A percentile compares a stretch with the other conserved stretches of the same genome.
Evolutionary conservation across 768 basidiomycete genomes (phyloP).

Genomic region (Kwoniella dejecticola): DNA sequence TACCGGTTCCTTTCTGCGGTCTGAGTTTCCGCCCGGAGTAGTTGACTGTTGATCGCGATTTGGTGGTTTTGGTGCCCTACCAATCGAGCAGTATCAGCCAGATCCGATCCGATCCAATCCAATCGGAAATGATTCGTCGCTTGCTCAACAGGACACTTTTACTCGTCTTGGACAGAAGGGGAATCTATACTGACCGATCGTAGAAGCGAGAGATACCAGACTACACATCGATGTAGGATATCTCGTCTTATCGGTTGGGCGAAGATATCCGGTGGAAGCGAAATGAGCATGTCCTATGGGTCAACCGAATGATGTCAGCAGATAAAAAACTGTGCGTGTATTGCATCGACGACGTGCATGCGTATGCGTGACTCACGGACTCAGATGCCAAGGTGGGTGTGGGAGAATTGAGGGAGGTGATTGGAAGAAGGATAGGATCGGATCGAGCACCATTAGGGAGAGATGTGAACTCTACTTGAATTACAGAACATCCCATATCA

Average conservation of each 20-base stretch:
- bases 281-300: constrained; percentile 44
- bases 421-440: constrained; percentile 42
- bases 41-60: constrained; percentile 84
- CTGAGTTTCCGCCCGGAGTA: constrained; percentile 88
- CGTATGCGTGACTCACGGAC: constrained; percentile 32
- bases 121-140: no score
- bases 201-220: constrained; percentile 80
- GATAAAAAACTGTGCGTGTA: no score
- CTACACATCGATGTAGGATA: constrained; percentile 87
- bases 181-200: constrained; percentile 61
- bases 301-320: neutral
- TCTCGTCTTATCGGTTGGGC: constrained; percentile 84
- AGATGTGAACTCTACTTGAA: neutral
- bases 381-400: constrained; percentile 41
- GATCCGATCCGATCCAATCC: neutral
- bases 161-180: neutral
- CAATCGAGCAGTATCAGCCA: neutral
- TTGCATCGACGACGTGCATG: no score
- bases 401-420: constrained; percentile 47
- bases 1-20: constrained; percentile 87
- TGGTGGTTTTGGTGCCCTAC: constrained; percentile 80
- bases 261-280: constrained; percentile 66
- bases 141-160: neutral
- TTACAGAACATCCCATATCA: neutral
- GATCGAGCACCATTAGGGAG: constrained; percentile 9